A percentile compares a stretch with the other conserved stretches of the same genome.
Conservation (phyloP, 2,329 filamentous ascomycete genomes). For the Colletotrichum sp. region DNA sequence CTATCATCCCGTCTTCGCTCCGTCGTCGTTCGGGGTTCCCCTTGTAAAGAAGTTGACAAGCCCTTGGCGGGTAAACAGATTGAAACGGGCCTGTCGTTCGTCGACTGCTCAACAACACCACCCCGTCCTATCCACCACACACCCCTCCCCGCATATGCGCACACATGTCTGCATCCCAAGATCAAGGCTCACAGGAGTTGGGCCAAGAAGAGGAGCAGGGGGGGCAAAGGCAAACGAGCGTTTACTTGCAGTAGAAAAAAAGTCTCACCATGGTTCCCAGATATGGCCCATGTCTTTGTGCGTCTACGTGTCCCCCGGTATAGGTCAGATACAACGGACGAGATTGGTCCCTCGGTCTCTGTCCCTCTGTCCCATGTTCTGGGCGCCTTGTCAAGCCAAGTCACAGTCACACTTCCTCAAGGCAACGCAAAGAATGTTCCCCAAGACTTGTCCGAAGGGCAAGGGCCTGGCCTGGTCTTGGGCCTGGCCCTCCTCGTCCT, state of each 20-base stretch:
- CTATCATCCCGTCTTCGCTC: constrained; percentile 15
- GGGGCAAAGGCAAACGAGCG: not conserved
- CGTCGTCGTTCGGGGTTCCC: not conserved
- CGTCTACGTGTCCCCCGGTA: not conserved
- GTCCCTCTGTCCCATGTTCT: not conserved
- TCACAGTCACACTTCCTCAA: not conserved
- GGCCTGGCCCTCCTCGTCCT: not conserved
- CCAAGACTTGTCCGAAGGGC: constrained; percentile 3
- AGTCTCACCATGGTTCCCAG: constrained; percentile 14
- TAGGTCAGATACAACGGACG: constrained; percentile 2
- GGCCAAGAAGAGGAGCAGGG: not conserved
- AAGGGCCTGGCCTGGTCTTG: not conserved
- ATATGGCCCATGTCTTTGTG: constrained; percentile 5
- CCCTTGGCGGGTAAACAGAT: constrained; percentile 16
- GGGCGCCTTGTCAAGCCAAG: not conserved
- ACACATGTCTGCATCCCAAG: not conserved
- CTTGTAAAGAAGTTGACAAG: not conserved
- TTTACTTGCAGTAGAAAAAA: not conserved
- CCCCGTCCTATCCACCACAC: not conserved
- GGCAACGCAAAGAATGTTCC: not conserved
- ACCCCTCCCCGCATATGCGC: not conserved
- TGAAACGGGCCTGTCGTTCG: constrained; percentile 16
- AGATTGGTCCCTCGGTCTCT: not conserved
- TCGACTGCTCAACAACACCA: not conserved
- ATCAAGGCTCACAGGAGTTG: constrained; percentile 10